phyloP scores from a whole-genome alignment of 768 basidiomycete species.

The Trametes cinnabarina region DNA sequence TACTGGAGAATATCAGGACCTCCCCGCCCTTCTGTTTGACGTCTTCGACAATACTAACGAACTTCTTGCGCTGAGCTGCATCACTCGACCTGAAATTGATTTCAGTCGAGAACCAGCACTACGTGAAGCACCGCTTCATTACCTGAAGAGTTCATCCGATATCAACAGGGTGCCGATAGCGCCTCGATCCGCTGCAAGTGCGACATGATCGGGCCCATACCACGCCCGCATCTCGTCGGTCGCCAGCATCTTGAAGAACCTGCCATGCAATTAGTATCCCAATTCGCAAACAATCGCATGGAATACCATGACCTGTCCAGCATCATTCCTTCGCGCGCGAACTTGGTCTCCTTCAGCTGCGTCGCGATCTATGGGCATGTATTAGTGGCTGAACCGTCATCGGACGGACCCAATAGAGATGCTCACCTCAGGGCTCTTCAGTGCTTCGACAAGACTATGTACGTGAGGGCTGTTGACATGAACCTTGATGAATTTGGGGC shows the following conservation, averaged over 20 bases:
- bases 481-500: constrained; percentile 85
- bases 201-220: constrained; percentile 97
- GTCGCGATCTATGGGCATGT: constrained; percentile 52
- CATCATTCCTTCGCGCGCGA: constrained; percentile 88
- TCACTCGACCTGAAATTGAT: constrained; percentile 78
- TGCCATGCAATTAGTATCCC: constrained; percentile 28
- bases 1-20: constrained; percentile 96
- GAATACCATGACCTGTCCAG: constrained; percentile 67
- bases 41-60: constrained; percentile 84
- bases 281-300: not conserved
- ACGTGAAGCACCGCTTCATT: too few relatives aligned
- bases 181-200: constrained; percentile 86
- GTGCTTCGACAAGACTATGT: constrained; percentile 89
- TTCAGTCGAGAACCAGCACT: too few relatives aligned
- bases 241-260: constrained; percentile 98
- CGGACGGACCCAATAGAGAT: not conserved
- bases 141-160: constrained; percentile 93
- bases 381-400: not conserved
- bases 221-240: constrained; percentile 94
- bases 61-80: constrained; percentile 72
- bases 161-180: constrained; percentile 94
- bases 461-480: constrained; percentile 94
- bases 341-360: constrained; percentile 92
- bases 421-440: constrained; percentile 89
- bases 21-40: constrained; percentile 89